Evolutionary conservation across 768 basidiomycete genomes (phyloP).

Genomic region (Tulasnella calospora): DNA sequence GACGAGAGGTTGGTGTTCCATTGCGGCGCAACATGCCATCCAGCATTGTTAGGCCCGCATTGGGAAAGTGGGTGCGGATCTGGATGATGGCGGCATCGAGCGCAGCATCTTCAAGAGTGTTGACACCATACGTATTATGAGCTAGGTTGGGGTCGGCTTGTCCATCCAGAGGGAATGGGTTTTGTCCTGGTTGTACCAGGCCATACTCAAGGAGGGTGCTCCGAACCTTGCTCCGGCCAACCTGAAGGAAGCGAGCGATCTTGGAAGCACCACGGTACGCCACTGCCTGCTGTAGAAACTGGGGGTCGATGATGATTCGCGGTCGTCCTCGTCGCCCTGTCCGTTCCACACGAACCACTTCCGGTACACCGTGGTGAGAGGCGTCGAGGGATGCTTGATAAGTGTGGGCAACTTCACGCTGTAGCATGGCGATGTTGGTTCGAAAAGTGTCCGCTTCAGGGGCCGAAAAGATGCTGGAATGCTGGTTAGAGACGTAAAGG

Average conservation of each 20-base stretch:
- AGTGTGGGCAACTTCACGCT: neutral
- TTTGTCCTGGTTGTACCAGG: conserved; percentile 4
- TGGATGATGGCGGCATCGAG: conserved; percentile 25
- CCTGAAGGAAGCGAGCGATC: conserved; percentile 30
- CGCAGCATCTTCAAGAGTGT: conserved; percentile 17
- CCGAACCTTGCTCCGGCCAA: conserved; percentile 28
- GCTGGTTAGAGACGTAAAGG: neutral
- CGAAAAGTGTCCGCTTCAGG: neutral
- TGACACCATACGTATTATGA: conserved; percentile 20
- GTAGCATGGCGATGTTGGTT: neutral
- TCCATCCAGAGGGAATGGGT: neutral
- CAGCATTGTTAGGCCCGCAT: conserved; percentile 29
- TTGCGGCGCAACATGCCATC: conserved; percentile 27
- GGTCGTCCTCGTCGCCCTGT: neutral
- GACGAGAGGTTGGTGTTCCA: conserved; percentile 21
- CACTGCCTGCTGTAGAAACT: conserved; percentile 31
- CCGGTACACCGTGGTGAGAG: conserved; percentile 5
- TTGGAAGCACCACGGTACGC: conserved; percentile 22
- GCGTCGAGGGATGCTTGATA: neutral
- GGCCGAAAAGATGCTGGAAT: neutral
- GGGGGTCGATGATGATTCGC: conserved; percentile 27
- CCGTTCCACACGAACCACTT: too few relatives aligned
- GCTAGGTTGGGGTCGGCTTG: neutral
- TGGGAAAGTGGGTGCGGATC: conserved; percentile 16
- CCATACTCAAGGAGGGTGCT: conserved; percentile 29